Conservation (phyloP, 176 grass and related monocot species). For the Elymus sibiricus region DNA sequence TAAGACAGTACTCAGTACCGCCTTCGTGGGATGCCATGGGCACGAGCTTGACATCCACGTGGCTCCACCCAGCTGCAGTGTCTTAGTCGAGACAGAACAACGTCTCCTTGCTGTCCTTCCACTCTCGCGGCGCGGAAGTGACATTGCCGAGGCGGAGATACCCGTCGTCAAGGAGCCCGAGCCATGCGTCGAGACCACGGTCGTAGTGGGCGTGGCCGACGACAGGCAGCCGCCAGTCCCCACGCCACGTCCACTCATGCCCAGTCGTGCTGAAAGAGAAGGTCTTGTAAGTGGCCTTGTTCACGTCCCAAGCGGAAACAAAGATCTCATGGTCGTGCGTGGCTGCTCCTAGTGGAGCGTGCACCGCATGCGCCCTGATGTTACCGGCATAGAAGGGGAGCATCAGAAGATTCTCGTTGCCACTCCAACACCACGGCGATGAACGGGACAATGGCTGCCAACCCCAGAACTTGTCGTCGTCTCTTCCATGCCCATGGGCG, state of each 20-base stretch:
- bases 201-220: not conserved
- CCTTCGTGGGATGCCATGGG: not conserved
- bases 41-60: not conserved
- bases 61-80: not conserved
- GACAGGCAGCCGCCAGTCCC: not conserved
- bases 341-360: not conserved
- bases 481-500: not conserved
- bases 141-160: not conserved
- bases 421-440: not conserved
- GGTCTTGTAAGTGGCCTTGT: not conserved
- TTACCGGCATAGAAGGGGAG: not conserved
- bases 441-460: not conserved
- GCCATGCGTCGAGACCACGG: not conserved
- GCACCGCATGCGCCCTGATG: not conserved
- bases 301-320: not conserved
- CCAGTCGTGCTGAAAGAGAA: not conserved
- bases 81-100: not conserved
- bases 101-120: not conserved
- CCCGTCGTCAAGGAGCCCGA: not conserved
- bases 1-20: not conserved
- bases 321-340: not conserved
- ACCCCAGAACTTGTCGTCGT: not conserved
- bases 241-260: not conserved
- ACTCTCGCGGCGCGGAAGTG: not conserved
- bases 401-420: not conserved